Conservation (phyloP, 148 eudicot species). For the Amaranthus palmeri region DNA sequence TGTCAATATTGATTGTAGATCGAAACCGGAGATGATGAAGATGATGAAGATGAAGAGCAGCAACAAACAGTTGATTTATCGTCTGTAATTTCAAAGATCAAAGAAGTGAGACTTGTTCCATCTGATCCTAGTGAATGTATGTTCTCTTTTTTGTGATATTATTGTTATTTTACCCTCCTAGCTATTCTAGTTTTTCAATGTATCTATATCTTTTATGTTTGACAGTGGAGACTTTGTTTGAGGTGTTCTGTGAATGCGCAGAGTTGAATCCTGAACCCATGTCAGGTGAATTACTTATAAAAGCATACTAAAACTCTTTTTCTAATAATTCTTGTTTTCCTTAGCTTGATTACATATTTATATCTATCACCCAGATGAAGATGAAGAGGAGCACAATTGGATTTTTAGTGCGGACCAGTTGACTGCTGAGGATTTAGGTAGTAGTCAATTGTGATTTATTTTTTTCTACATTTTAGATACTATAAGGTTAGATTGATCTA, state of each 20-base stretch:
- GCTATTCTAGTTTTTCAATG: background rate
- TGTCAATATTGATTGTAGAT: slow-evolving; percentile 39
- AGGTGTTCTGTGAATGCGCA: slow-evolving; percentile 84
- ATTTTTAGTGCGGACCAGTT: slow-evolving; percentile 84
- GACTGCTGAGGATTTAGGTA: slow-evolving; percentile 47
- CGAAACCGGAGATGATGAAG: slow-evolving; percentile 54
- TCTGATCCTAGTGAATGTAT: slow-evolving; percentile 83
- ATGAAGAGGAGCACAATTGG: slow-evolving; percentile 70
- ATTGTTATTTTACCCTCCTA: background rate
- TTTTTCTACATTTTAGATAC: background rate
- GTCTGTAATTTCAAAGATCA: slow-evolving; percentile 52
- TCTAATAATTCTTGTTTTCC: background rate
- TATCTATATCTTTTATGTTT: background rate
- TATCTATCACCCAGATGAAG: slow-evolving; percentile 34
- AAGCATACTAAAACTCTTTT: background rate
- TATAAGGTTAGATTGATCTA: background rate
- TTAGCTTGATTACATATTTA: background rate
- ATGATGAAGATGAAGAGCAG: slow-evolving; percentile 54
- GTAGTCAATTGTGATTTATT: background rate
- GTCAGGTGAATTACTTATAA: slow-evolving; percentile 47
- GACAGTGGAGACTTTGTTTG: slow-evolving; percentile 80
- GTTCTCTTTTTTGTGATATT: background rate
- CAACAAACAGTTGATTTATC: slow-evolving; percentile 40
- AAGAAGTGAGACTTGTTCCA: slow-evolving; percentile 93
- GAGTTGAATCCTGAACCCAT: slow-evolving; percentile 90